A percentile compares a stretch with the other conserved stretches of the same genome.
These are phyloP conservation scores for Posidonia australis DNA, from an alignment of 106 monocot genomes.

Conservation along the genomic window DNA sequence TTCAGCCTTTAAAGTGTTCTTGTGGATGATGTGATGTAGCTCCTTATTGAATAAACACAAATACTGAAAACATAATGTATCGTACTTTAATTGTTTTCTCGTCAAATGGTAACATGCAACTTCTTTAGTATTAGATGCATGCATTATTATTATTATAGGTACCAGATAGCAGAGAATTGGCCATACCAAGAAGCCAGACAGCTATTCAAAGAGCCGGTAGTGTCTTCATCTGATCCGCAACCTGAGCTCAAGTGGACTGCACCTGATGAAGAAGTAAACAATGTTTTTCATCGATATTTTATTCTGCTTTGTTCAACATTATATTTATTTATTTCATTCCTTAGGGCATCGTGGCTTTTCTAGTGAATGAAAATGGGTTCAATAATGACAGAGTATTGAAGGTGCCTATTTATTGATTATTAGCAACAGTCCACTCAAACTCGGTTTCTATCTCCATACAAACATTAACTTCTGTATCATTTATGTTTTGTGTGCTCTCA, in stretches of 20 bases:
- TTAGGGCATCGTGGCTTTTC: conserved; percentile 70
- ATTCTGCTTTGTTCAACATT: conserved; percentile 3
- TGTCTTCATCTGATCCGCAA: conserved; percentile 9
- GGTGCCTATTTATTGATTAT: conserved; percentile 29
- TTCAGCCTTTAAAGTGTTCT: too few relatives aligned
- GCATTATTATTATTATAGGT: conserved; percentile 29
- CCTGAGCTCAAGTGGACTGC: conserved; percentile 66
- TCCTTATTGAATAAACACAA: too few relatives aligned
- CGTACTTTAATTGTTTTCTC: too few relatives aligned
- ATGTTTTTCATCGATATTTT: not conserved
- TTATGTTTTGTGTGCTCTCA: not conserved
- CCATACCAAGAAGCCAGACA: conserved; percentile 82
- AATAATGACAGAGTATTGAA: conserved; percentile 72
- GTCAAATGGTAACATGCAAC: too few relatives aligned
- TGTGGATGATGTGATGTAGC: too few relatives aligned
- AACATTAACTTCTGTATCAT: conserved; percentile 2
- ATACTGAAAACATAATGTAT: too few relatives aligned
- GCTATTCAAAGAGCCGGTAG: conserved; percentile 69
- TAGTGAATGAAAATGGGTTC: conserved; percentile 89
- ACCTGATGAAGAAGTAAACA: conserved; percentile 77
- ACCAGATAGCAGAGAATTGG: conserved; percentile 84
- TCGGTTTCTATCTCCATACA: not conserved
- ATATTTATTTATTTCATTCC: conserved; percentile 7
- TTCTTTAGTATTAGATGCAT: too few relatives aligned
- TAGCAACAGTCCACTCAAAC: not conserved